Percentiles rank a stretch among this genome's conserved stretches.
These are phyloP conservation scores for Yarrowia divulgata DNA, from an alignment of 805 yeast genomes.

Conservation along the genomic window DNA sequence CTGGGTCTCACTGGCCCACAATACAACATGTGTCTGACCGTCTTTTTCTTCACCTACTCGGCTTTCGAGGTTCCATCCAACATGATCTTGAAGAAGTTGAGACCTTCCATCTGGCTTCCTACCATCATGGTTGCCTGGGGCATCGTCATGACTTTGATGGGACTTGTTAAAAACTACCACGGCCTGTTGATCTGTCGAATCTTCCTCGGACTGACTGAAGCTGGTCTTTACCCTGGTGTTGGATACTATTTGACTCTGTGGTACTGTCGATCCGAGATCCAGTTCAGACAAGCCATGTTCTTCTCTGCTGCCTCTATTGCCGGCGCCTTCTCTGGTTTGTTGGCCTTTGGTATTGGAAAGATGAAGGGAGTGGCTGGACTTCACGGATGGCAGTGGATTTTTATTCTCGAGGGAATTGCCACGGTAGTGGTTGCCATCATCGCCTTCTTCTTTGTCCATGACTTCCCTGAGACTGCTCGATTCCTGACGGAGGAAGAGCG, in stretches of 20 bases:
- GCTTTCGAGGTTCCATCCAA: slow-evolving; percentile 56
- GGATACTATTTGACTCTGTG: slow-evolving; percentile 67
- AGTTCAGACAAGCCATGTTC: slow-evolving; percentile 45
- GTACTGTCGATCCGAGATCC: slow-evolving; percentile 57
- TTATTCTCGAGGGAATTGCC: slow-evolving; percentile 40
- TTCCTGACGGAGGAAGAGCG: slow-evolving; percentile 44
- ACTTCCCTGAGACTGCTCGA: slow-evolving; percentile 43
- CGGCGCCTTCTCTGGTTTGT: slow-evolving; percentile 8
- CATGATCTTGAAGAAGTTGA: slow-evolving; percentile 50
- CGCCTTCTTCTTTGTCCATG: slow-evolving; percentile 41
- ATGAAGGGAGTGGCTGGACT: slow-evolving; percentile 29
- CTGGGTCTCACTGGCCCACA: slow-evolving; percentile 52
- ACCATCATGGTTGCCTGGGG: slow-evolving; percentile 30
- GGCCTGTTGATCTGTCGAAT: slow-evolving; percentile 20
- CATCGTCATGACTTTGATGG: slow-evolving; percentile 7
- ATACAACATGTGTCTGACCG: slow-evolving; percentile 57
- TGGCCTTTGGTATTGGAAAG: slow-evolving; percentile 22
- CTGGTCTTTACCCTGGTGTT: slow-evolving; percentile 52
- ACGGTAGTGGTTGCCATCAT: slow-evolving; percentile 36
- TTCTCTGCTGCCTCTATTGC: slow-evolving; percentile 15
- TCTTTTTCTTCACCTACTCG: slow-evolving; percentile 58
- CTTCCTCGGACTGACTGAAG: slow-evolving; percentile 34
- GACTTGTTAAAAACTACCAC: slow-evolving; percentile 19
- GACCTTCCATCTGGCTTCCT: slow-evolving; percentile 22
- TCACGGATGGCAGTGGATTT: slow-evolving; percentile 40